A percentile compares a stretch with the other conserved stretches of the same genome.
Conservation (phyloP, 208 protist species). For the Strigomonas galati region DNA sequence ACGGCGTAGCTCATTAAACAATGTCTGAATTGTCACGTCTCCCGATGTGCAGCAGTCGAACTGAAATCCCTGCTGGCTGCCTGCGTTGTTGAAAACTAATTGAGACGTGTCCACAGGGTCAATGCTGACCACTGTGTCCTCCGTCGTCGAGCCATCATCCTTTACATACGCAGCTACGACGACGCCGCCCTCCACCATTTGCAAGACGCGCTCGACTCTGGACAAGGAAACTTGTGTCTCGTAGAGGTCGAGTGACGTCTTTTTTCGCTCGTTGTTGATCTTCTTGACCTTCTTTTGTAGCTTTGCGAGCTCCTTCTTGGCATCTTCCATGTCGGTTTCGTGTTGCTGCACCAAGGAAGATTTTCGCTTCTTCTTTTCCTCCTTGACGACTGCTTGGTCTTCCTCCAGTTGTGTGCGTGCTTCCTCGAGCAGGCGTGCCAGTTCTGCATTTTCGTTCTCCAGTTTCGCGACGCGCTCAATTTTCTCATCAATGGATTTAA, state of each 20-base stretch:
- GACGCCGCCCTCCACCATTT: conserved; percentile 35
- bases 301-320: conserved; percentile 35
- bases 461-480: conserved; percentile 22
- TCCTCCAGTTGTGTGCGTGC: conserved; percentile 23
- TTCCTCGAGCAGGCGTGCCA: conserved; percentile 41
- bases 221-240: conserved; percentile 30
- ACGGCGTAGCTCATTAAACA: conserved; percentile 37
- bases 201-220: conserved; percentile 30
- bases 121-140: conserved; percentile 16
- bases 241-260: conserved; percentile 27
- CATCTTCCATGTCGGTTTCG: conserved; percentile 1
- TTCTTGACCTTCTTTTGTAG: conserved; percentile 45
- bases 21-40: conserved; percentile 16
- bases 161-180: conserved; percentile 16
- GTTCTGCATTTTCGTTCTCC: conserved; percentile 41
- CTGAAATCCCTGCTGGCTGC: conserved; percentile 21
- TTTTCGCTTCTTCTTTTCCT: conserved; percentile 11
- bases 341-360: conserved; percentile 14
- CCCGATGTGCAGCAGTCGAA: conserved; percentile 42
- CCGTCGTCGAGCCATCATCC: not conserved
- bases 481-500: conserved; percentile 23
- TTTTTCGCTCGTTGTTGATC: conserved; percentile 21
- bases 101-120: conserved; percentile 29
- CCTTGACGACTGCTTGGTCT: not conserved
- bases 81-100: conserved; percentile 36